Base-by-base conservation (phyloP, 2,329 filamentous ascomycete species). In the Diaporthe citriasiana region DNA sequence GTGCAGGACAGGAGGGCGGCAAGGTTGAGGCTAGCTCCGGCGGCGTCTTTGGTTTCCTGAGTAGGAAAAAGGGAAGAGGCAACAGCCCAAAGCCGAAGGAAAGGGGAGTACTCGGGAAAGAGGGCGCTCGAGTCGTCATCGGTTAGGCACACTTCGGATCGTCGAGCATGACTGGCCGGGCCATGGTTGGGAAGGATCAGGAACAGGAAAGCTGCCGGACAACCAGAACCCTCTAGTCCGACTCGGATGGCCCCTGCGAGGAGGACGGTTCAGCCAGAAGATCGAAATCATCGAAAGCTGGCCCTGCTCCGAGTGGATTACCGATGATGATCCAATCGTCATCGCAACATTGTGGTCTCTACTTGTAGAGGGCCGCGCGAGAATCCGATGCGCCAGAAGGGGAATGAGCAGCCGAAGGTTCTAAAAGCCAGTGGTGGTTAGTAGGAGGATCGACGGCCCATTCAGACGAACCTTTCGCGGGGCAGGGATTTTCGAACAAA, bases 61-160 rank as follows among this genome's bases (percentile, higher is more conserved):
- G 90, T 77, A 89, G 95, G 79, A 98, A 97, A 85, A 98, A 94
- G 86, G 95, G 95, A 38, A 89, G 95, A 76, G 95, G 95, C 72
- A 92, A 95, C 83, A 98, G 95, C 81, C 97, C 97, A 1, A 98
- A 98, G 85, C 95, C 95, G 35, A 96, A 95, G 82, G 95, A 98
- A 84, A 90, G 95, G 72, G 97, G 97, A 74, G 95, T 99, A 10
- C 82, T 99, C 74, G 97, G 97, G 73, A 98, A 98, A 81, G 95
- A 98, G 82, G 97, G 97, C 22, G 95, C 97, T 15, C 89, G 97
- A 81, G 92, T 95, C 77, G 90, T 96, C 73, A 93, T 96, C 80
- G 92, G 90, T 78, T 93, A 75, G 60, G 69, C 68, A 42, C 57
- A 55, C 19, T 63, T 71, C 22, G 57, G 35, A n/a, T 40, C 57